These are phyloP conservation scores for Phytopythium chamaehyphon DNA, from an alignment of 352 stramenopile species.

Conservation along the genomic window DNA sequence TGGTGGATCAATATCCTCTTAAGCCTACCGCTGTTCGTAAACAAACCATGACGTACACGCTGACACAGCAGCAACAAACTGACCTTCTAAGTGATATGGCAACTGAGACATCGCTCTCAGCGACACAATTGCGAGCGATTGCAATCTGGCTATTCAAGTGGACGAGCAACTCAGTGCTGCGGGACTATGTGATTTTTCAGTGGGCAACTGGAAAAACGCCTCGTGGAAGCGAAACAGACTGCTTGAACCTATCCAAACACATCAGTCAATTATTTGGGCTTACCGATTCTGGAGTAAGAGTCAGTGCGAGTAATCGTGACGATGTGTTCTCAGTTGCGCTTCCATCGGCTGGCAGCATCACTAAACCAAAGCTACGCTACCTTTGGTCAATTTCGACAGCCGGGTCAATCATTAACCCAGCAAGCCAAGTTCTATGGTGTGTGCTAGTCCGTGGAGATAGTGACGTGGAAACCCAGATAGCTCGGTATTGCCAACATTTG, in stretches of 20 bases:
- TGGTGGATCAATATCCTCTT: slow-evolving; percentile 34
- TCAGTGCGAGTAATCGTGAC: not conserved
- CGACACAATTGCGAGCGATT: slow-evolving; percentile 36
- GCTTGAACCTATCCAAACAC: slow-evolving; percentile 24
- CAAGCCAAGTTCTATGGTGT: slow-evolving; percentile 44
- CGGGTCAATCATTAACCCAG: slow-evolving; percentile 47
- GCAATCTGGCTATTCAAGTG: slow-evolving; percentile 50
- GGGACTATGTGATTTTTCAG: slow-evolving; percentile 37
- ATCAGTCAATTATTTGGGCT: slow-evolving; percentile 25
- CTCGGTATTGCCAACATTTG: slow-evolving; percentile 23
- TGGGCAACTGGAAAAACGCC: slow-evolving; percentile 47
- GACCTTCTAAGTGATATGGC: slow-evolving; percentile 25
- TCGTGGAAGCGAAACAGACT: slow-evolving; percentile 18
- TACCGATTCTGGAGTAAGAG: slow-evolving; percentile 4
- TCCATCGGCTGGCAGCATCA: slow-evolving; percentile 6
- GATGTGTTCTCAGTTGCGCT: slow-evolving; percentile 12
- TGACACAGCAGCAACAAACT: slow-evolving; percentile 18
- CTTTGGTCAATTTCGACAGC: slow-evolving; percentile 34
- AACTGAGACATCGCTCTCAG: slow-evolving; percentile 22
- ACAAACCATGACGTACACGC: slow-evolving; percentile 11
- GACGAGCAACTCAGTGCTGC: slow-evolving; percentile 32
- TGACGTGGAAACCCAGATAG: not conserved
- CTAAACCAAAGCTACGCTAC: slow-evolving; percentile 20
- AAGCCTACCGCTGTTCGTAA: slow-evolving; percentile 15
- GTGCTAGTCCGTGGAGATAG: slow-evolving; percentile 10